Conservation (phyloP, 768 basidiomycete species). For the Mycena amicta region DNA sequence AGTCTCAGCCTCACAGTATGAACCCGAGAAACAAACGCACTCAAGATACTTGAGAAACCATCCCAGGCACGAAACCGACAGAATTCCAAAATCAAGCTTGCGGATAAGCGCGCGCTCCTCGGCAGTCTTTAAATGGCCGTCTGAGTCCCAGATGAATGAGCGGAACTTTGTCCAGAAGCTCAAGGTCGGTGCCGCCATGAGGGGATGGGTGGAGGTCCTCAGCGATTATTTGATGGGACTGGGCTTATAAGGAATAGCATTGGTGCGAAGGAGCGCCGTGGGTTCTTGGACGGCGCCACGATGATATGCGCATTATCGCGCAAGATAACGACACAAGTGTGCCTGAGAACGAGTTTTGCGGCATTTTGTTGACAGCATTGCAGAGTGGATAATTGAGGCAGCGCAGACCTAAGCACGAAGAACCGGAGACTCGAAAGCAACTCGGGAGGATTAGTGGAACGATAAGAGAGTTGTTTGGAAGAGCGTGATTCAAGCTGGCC, state of each 20-base stretch:
- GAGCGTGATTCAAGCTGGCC: no score
- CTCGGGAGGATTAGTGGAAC: no score
- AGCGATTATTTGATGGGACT: not conserved
- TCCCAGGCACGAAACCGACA: slow-evolving; percentile 25
- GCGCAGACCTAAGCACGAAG: no score
- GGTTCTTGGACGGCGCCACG: not conserved
- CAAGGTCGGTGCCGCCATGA: not conserved
- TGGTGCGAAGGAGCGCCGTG: slow-evolving; percentile 2
- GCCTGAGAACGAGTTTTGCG: not conserved
- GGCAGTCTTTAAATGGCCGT: slow-evolving; percentile 23
- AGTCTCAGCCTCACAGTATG: not conserved
- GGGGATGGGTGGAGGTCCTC: not conserved
- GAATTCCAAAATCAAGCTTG: slow-evolving; percentile 30
- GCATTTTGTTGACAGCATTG: no score
- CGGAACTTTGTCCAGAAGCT: slow-evolving; percentile 17
- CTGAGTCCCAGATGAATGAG: slow-evolving; percentile 30
- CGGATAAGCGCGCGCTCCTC: slow-evolving; percentile 26
- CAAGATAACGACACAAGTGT: slow-evolving; percentile 7
- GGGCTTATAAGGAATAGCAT: not conserved
- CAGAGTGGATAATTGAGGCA: no score
- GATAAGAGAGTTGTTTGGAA: no score
- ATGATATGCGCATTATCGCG: slow-evolving; percentile 13
- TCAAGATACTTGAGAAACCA: slow-evolving; percentile 31
- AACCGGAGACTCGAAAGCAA: no score
- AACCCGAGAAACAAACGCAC: slow-evolving; percentile 1